These are phyloP conservation scores for Phytophthora crassamura DNA, from an alignment of 352 stramenopile genomes.

Conservation along the genomic window DNA sequence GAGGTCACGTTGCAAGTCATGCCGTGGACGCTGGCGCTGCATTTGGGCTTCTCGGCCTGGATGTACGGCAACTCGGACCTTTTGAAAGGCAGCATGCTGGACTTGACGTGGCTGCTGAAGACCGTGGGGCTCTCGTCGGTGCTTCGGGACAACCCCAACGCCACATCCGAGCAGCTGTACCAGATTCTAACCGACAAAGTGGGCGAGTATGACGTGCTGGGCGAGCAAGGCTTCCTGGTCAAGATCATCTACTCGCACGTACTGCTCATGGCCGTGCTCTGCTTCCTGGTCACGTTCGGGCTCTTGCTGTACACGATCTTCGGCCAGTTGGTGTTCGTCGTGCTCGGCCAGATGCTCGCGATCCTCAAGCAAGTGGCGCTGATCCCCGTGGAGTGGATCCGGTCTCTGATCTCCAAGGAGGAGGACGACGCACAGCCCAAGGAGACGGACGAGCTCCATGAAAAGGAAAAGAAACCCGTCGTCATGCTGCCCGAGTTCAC, in stretches of 20 bases:
- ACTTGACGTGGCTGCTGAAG: constrained; percentile 42
- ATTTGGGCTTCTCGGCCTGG: constrained; percentile 60
- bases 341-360: constrained; percentile 28
- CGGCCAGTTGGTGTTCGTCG: constrained; percentile 31
- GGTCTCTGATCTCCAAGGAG: constrained; percentile 13
- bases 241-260: constrained; percentile 61
- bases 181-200: constrained; percentile 30
- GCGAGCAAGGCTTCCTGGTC: constrained; percentile 42
- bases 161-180: constrained; percentile 43
- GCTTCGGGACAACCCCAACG: constrained; percentile 27
- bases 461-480: constrained; percentile 19
- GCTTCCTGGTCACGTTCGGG: constrained; percentile 30
- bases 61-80: constrained; percentile 57
- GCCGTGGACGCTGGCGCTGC: constrained; percentile 54
- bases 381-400: constrained; percentile 23
- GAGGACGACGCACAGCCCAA: constrained; percentile 7
- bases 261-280: constrained; percentile 56
- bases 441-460: constrained; percentile 13
- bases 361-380: constrained; percentile 26
- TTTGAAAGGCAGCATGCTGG: constrained; percentile 43
- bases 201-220: constrained; percentile 37
- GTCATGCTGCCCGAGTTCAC: constrained; percentile 54
- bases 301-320: constrained; percentile 54
- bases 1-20: constrained; percentile 44
- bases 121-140: constrained; percentile 32